phyloP scores from a whole-genome alignment of 148 eudicot species.

The Heliosperma pusillum region DNA sequence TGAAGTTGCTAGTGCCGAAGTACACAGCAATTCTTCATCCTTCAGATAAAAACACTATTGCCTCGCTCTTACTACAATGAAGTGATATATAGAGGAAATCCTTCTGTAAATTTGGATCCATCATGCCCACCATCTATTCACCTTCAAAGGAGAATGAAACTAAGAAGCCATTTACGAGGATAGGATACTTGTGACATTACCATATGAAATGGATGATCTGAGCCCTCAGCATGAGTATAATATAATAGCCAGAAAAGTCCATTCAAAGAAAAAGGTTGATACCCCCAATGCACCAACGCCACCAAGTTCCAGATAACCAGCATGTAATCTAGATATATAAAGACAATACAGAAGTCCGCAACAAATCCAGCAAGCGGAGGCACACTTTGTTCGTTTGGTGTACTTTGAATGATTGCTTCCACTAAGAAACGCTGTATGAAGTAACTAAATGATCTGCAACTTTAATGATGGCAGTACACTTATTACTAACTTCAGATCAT shows the following conservation, averaged over 20 bases:
- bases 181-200: neutral
- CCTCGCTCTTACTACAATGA: neutral
- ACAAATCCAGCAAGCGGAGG: neutral
- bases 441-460: too few species aligned
- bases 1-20: too few species aligned
- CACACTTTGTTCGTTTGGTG: neutral
- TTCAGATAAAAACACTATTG: neutral
- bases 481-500: too few species aligned
- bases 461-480: too few species aligned
- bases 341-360: too few species aligned
- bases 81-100: neutral
- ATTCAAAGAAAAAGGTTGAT: neutral
- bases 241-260: neutral
- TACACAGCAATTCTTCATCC: neutral
- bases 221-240: neutral
- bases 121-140: neutral
- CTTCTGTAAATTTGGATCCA: neutral
- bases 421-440: neutral
- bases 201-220: neutral
- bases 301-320: too few species aligned
- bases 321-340: too few species aligned
- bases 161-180: constrained; percentile 1
- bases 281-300: too few species aligned
- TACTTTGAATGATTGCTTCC: neutral
- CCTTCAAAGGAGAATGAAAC: neutral